phyloP scores from a whole-genome alignment of 2,329 filamentous ascomycete genomes.

The Penicillium italicum region DNA sequence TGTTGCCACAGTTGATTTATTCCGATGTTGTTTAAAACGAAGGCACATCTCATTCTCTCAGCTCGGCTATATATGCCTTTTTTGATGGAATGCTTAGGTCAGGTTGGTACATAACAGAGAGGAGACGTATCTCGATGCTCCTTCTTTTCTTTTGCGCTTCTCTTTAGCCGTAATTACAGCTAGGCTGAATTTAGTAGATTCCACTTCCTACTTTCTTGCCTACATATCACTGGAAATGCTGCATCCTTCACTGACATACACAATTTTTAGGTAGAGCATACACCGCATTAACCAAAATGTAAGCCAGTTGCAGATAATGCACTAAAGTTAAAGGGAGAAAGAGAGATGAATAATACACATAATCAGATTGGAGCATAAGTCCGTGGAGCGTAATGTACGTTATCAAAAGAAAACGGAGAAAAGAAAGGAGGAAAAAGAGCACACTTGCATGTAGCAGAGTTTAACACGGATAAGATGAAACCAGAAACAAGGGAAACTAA shows the following conservation, averaged over 20 bases:
- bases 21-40: background rate
- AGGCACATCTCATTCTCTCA: background rate
- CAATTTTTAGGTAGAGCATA: background rate
- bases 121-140: background rate
- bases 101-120: background rate
- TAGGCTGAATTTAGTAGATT: background rate
- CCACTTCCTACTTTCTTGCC: background rate
- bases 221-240: background rate
- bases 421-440: background rate
- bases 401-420: constrained; percentile 2
- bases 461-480: constrained; percentile 15
- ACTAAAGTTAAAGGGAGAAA: too few species aligned
- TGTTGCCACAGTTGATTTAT: background rate
- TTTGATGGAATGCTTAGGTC: background rate
- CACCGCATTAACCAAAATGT: background rate
- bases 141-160: background rate
- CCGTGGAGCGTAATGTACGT: constrained; percentile 21
- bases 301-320: background rate
- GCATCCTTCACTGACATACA: background rate
- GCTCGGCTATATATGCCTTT: background rate
- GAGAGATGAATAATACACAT: background rate
- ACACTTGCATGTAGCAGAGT: constrained; percentile 9
- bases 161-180: background rate
- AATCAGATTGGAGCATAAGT: constrained; percentile 8
- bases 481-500: constrained; percentile 17